phyloP scores from a whole-genome alignment of 495 filamentous ascomycete species.

The Aspergillus funiculosus region DNA sequence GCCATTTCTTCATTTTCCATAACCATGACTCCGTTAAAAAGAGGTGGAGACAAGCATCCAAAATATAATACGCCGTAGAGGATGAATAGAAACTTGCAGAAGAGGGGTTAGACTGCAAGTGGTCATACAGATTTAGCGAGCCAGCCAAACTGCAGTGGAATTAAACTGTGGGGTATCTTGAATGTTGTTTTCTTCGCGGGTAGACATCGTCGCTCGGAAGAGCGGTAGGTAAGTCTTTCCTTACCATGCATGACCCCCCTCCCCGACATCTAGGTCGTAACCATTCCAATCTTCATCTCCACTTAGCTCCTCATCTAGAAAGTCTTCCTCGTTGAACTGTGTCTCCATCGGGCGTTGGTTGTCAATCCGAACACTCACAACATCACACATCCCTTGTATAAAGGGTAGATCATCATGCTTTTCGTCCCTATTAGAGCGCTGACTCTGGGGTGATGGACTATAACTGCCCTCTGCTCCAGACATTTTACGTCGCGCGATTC shows the following conservation, averaged over 20 bases:
- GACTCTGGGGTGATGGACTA: background rate
- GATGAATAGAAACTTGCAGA: no score
- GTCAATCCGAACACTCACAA: conserved; percentile 75
- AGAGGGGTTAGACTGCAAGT: no score
- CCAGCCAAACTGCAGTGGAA: no score
- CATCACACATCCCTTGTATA: conserved; percentile 72
- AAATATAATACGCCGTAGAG: no score
- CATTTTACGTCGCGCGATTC: conserved; percentile 30
- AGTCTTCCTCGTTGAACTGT: conserved; percentile 72
- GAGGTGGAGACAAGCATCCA: no score
- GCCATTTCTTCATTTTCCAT: no score
- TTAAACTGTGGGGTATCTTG: no score
- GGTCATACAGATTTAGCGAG: no score
- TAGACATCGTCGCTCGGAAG: no score
- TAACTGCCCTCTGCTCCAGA: conserved; percentile 18
- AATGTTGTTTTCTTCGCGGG: no score
- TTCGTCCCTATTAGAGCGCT: conserved; percentile 6
- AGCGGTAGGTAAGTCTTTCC: background rate
- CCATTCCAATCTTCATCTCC: conserved; percentile 80
- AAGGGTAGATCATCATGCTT: conserved; percentile 26
- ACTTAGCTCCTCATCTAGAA: conserved; percentile 63
- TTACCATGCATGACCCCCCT: conserved; percentile 28
- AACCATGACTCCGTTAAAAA: no score
- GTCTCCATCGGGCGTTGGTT: conserved; percentile 71
- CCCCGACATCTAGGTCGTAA: conserved; percentile 24